phyloP scores from a whole-genome alignment of 1,139 yeast genomes.

The Wickerhamomyces sp. region DNA sequence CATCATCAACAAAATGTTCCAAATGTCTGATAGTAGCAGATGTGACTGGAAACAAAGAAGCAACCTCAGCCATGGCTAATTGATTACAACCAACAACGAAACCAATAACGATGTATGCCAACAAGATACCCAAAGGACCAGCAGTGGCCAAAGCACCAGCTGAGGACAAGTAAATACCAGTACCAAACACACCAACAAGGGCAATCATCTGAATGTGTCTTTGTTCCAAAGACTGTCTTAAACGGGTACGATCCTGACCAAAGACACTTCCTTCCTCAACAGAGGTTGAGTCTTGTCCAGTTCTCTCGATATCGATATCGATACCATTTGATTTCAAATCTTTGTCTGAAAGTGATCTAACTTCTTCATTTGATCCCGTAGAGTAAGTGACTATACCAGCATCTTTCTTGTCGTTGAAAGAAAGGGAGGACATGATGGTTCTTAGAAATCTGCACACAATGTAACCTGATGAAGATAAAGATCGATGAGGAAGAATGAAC shows the following conservation, averaged over 20 bases:
- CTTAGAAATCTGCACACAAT: no score
- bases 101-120: slow-evolving; percentile 63
- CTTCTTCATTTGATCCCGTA: not conserved
- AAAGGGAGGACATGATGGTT: no score
- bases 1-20: slow-evolving; percentile 46
- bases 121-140: slow-evolving; percentile 71
- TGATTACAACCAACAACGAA: slow-evolving; percentile 61
- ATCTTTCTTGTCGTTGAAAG: no score
- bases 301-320: not conserved
- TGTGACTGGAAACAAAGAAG: slow-evolving; percentile 52
- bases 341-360: not conserved
- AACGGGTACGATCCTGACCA: not conserved
- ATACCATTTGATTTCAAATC: not conserved
- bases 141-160: slow-evolving; percentile 62
- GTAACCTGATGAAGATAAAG: no score
- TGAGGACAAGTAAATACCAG: slow-evolving; percentile 68
- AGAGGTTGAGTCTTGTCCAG: not conserved
- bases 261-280: not conserved
- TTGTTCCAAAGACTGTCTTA: slow-evolving; percentile 47
- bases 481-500: no score
- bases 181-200: slow-evolving; percentile 78
- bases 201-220: slow-evolving; percentile 77
- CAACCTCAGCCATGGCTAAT: slow-evolving; percentile 62
- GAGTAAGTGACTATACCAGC: not conserved
- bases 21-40: slow-evolving; percentile 2